Conservation (phyloP, 208 protist species). For the Histomonas meleagridis region DNA sequence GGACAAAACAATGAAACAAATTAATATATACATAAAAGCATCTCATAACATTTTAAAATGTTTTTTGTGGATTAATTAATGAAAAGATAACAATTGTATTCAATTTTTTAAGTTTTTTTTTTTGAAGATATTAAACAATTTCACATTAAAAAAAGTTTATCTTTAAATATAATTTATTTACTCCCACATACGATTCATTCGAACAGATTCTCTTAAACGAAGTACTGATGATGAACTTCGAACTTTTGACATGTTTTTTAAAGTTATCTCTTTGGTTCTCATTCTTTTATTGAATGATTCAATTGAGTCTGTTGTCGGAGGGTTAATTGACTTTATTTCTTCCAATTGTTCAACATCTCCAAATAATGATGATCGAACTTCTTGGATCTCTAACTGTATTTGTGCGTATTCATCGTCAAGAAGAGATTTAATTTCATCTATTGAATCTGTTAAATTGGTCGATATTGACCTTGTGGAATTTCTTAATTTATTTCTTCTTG, state of each 20-base stretch:
- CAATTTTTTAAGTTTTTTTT: too few species aligned
- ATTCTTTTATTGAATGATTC: conserved; percentile 11
- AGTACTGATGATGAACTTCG: neutral
- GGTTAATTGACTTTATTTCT: neutral
- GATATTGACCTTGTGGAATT: neutral
- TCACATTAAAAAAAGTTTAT: too few species aligned
- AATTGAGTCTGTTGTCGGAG: conserved; percentile 18
- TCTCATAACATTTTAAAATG: too few species aligned
- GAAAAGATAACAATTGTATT: too few species aligned
- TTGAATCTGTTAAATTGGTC: neutral
- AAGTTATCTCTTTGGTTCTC: neutral
- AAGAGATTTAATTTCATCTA: neutral
- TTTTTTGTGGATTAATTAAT: too few species aligned
- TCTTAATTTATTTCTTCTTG: too few species aligned
- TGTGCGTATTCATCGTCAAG: conserved; percentile 1
- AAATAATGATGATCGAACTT: neutral
- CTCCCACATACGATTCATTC: conserved; percentile 25
- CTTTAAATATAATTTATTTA: neutral
- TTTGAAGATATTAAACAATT: too few species aligned
- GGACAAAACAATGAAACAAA: too few species aligned
- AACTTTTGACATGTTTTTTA: neutral
- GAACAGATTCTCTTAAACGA: neutral
- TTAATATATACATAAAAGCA: too few species aligned
- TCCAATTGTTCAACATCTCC: neutral
- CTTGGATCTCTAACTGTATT: neutral